These are phyloP conservation scores for Naganishia randhawae DNA, from an alignment of 768 basidiomycete genomes.

Conservation along the genomic window DNA sequence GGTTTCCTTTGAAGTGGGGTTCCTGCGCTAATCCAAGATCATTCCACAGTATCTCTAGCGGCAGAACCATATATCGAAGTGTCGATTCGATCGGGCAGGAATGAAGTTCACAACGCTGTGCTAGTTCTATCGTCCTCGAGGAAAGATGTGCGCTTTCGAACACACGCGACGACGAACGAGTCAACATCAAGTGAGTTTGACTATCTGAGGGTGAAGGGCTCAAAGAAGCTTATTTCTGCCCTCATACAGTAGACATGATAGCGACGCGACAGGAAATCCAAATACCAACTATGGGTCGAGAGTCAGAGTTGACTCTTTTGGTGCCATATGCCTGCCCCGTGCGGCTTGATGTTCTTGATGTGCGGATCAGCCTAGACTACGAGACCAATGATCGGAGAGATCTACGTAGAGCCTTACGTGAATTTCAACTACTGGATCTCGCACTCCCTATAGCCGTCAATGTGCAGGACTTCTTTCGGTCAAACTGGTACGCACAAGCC, in stretches of 20 bases:
- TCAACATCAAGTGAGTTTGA: neutral
- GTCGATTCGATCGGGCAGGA: slow-evolving; percentile 39
- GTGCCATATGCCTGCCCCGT: slow-evolving; percentile 45
- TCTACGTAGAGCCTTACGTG: slow-evolving; percentile 58
- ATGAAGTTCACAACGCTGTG: slow-evolving; percentile 33
- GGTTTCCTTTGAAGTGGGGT: neutral
- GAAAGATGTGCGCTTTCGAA: slow-evolving; percentile 11
- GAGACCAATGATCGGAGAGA: slow-evolving; percentile 58
- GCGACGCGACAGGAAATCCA: neutral
- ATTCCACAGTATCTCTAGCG: slow-evolving; percentile 39
- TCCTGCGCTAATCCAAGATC: neutral
- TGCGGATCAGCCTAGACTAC: slow-evolving; percentile 67
- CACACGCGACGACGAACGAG: neutral
- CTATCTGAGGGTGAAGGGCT: neutral
- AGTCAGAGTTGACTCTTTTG: slow-evolving; percentile 30
- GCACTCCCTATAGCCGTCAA: slow-evolving; percentile 83
- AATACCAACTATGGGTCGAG: neutral
- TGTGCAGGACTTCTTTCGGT: slow-evolving; percentile 94
- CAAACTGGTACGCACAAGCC: slow-evolving; percentile 59
- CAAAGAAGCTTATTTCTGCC: neutral
- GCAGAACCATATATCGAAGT: slow-evolving; percentile 40
- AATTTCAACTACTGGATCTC: slow-evolving; percentile 56
- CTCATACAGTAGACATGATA: neutral
- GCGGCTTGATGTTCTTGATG: slow-evolving; percentile 55
- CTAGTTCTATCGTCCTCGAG: slow-evolving; percentile 2